Evolutionary conservation across 805 yeast species (phyloP).

Genomic region (Ogataea naganishii): DNA sequence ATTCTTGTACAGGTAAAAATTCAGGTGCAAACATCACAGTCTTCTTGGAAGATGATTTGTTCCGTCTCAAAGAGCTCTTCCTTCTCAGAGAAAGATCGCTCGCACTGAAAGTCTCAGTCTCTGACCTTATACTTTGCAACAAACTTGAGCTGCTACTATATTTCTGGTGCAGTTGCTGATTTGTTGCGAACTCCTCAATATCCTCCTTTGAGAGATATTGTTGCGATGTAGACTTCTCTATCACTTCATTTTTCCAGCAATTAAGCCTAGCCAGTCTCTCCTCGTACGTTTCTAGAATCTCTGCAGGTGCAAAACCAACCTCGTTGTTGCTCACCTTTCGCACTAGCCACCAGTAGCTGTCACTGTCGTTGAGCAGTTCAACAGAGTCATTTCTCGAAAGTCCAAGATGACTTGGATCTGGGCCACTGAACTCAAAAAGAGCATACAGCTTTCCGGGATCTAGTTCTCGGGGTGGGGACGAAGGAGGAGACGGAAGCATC

Average conservation of each 20-base stretch:
- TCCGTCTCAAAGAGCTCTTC: conserved; percentile 17
- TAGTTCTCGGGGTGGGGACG: conserved; percentile 72
- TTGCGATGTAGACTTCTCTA: conserved; percentile 26
- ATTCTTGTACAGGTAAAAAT: conserved; percentile 9
- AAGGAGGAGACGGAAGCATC: conserved; percentile 54
- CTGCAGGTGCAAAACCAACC: conserved; percentile 96
- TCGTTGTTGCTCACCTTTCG: conserved; percentile 27
- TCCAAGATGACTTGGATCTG: conserved; percentile 87
- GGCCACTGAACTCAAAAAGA: conserved; percentile 78
- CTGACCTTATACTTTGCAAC: neutral
- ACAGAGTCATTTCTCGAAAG: conserved; percentile 77
- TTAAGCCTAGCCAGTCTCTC: conserved; percentile 89
- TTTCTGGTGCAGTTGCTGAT: conserved; percentile 6
- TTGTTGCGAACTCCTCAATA: conserved; percentile 14
- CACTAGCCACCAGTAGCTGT: conserved; percentile 96
- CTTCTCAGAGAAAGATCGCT: conserved; percentile 15
- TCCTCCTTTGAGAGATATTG: conserved; percentile 16
- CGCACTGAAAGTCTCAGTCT: neutral
- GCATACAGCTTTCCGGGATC: conserved; percentile 84
- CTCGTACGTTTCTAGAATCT: conserved; percentile 81
- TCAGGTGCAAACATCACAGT: conserved; percentile 23
- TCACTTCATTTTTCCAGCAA: conserved; percentile 83
- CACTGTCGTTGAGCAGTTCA: conserved; percentile 73
- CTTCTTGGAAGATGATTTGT: conserved; percentile 15
- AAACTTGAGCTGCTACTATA: neutral